Base-by-base conservation (phyloP, 495 filamentous ascomycete species). In the Aspergillus heteromorphus region DNA sequence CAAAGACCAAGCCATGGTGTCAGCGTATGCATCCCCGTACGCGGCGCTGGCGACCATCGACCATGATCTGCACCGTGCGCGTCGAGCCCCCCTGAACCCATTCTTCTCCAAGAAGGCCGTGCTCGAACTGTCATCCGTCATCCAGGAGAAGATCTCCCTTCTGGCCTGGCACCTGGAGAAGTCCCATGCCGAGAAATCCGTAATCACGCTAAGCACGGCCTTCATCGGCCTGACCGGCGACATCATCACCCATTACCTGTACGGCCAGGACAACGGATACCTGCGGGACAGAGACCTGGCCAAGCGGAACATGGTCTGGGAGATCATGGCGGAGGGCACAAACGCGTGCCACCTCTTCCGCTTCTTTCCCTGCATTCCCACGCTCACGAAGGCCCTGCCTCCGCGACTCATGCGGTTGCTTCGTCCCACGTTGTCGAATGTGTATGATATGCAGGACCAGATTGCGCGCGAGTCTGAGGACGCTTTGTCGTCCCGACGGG, bases 221-320 rank as follows among this genome's bases (percentile, higher is more conserved):
- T 79, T 71, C 40, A 63, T 65, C 0, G 68, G 66, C 3, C 55
- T 74, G 0, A 72, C 77, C 0, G 65, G 58, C 4, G 70, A 79
- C 54, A 68, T 78, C 6, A 73, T 79, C 48, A 62, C 67, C 0
- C 61, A 74, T 36, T 76, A 75, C 51, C 65, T 60, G n/a, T 74
- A 72, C 23, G 75, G 71, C 13, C 60, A 66, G 51, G 70, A 73
- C 42, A 63, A 65, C 19, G 63, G 64, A 3, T 67, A 62, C 21
- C 62, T 74, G 1, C 13, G n/a, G n/a, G 20, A 23, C 16, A 9
- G 20, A 23, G 40, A 43, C 11, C 9, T 20, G 11, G 40, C 40
- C 2, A 61, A 65, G 0, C 11, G 31, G 14, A 49, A 49, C 4
- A 16, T 36, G 14, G 18, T 49, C 2, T 27, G 31, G 29, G 31